Base-by-base conservation (phyloP, 352 stramenopile genomes). In the Phytophthora sansomeana region DNA sequence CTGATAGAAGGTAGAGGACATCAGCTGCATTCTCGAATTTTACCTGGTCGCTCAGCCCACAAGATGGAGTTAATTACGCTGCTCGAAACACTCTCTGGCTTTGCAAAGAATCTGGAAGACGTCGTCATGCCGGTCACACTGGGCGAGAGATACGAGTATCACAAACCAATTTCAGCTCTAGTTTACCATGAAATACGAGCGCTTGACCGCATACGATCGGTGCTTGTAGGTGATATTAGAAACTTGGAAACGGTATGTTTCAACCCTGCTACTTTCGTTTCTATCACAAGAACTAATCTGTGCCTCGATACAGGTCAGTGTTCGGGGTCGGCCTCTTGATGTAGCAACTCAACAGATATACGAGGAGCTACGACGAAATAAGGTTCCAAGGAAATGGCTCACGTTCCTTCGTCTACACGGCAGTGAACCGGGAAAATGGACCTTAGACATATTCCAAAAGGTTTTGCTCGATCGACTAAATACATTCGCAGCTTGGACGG, bases 401-500 rank as follows among this genome's bases (percentile, higher is more conserved):
- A 28, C 43, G 16, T 54, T 71, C 47, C 39, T 74, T 1, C 28
- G 30, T 16, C 3, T 67, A 35, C 42, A 58, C 1, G 10, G 3
- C 10, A 11, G 36, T 30, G 5, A 21, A 26, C 3, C 21, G 16
- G 11, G 38, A 48, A 17, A 24, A 32, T 72, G 70, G 4, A 21
- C 39, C 3, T 46, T 90, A 1, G 66, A 75, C 1, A 36, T 17
- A 6, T 92, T 90, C 32, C 69, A 87, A 36, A 24, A 26, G 1
- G 24, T 60, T 11, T 30, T 91, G 9, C 42, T 79, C 0, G 53
- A 69, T 21, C 74, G 80, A 19, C 39, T 89, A 5, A 69, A 78
- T 3, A 73, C 63, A 16, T 80, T 92, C 52, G 52, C 74, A 10
- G 46, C 56, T 19, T 87, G 78, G 61, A 5, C 61, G 7, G 72